These are phyloP conservation scores for Saprolegnia diclina DNA, from an alignment of 352 stramenopile species.

Conservation along the genomic window DNA sequence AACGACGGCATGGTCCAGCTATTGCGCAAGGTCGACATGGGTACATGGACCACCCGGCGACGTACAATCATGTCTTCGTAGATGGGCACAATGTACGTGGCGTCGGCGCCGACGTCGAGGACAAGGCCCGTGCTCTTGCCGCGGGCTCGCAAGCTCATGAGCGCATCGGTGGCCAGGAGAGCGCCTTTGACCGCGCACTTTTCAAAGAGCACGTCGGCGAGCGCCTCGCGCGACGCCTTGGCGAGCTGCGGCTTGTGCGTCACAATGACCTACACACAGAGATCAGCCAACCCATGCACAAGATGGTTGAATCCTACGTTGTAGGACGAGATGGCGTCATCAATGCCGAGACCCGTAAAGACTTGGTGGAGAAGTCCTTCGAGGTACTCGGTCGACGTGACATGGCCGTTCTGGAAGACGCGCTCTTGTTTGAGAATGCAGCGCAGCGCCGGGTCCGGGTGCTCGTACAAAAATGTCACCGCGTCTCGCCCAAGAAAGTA, in stretches of 20 bases:
- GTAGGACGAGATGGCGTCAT: background rate
- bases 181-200: constrained; percentile 22
- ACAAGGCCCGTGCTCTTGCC: constrained; percentile 1
- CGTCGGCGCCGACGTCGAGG: constrained; percentile 66
- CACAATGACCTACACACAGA: background rate
- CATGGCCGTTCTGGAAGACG: background rate
- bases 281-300: background rate
- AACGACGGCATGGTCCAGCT: constrained; percentile 27
- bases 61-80: constrained; percentile 87
- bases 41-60: constrained; percentile 81
- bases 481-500: constrained; percentile 12
- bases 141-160: constrained; percentile 33
- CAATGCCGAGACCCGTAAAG: background rate
- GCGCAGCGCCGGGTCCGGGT: constrained; percentile 7
- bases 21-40: constrained; percentile 42
- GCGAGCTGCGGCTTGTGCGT: constrained; percentile 8
- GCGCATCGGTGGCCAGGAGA: constrained; percentile 45
- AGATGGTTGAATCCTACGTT: background rate
- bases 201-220: constrained; percentile 7
- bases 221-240: background rate
- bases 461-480: background rate
- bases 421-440: constrained; percentile 2
- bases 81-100: constrained; percentile 92
- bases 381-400: constrained; percentile 5
- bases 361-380: constrained; percentile 2